Percentiles rank a stretch among this genome's conserved stretches.
These are phyloP conservation scores for Rhodamnia argentea DNA, from an alignment of 345 rosid genomes.

Conservation along the genomic window DNA sequence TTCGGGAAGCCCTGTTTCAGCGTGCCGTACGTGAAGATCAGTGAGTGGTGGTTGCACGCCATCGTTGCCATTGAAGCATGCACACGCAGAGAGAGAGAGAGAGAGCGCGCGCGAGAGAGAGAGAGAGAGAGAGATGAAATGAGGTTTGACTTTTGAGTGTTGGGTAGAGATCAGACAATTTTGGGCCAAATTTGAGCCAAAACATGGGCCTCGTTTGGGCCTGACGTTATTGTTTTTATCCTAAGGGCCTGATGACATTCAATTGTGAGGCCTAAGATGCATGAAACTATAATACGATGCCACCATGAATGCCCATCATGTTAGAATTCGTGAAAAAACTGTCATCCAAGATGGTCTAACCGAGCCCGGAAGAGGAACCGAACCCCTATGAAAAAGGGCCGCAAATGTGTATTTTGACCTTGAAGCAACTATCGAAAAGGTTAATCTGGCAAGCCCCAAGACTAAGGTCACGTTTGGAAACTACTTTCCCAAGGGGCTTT, in stretches of 20 bases:
- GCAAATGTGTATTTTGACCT: too few relatives aligned
- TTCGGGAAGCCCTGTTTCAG: slow-evolving; percentile 33
- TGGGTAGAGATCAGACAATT: neutral
- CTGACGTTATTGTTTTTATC: too few relatives aligned
- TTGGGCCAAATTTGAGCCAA: neutral
- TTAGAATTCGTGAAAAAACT: neutral
- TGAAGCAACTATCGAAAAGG: too few relatives aligned
- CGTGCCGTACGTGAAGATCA: slow-evolving; percentile 64
- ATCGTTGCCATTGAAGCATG: neutral
- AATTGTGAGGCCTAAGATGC: neutral
- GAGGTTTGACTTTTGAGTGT: neutral
- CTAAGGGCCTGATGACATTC: neutral
- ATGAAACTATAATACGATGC: neutral
- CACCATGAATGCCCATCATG: neutral
- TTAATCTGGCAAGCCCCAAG: too few relatives aligned
- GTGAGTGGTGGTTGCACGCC: slow-evolving; percentile 3
- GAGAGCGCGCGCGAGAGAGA: neutral
- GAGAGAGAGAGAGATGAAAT: neutral
- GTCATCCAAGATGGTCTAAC: too few relatives aligned
- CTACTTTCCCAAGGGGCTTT: too few relatives aligned
- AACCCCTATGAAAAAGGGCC: too few relatives aligned
- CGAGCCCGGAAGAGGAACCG: too few relatives aligned
- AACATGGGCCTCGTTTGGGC: neutral
- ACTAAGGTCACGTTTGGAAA: too few relatives aligned
- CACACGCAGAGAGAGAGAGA: neutral